These are phyloP conservation scores for Verbascum thapsus DNA, from an alignment of 257 asterid genomes.

Conservation along the genomic window DNA sequence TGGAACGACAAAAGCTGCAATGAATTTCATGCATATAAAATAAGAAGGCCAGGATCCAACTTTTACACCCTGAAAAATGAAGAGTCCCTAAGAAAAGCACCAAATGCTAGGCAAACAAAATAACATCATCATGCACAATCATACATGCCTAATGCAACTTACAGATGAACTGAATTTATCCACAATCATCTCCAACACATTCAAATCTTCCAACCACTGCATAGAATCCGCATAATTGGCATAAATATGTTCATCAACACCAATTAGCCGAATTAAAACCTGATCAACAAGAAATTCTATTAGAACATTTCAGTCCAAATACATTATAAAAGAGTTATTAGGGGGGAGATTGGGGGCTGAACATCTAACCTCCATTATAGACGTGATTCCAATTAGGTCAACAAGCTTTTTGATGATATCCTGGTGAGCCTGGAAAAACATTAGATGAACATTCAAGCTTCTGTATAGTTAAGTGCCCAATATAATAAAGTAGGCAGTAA, in stretches of 20 bases:
- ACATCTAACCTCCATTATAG: slow-evolving; percentile 82
- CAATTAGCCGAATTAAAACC: slow-evolving; percentile 82
- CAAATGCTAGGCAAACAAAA: slow-evolving; percentile 15
- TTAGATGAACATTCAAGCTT: slow-evolving; percentile 22
- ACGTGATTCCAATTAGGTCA: slow-evolving; percentile 79
- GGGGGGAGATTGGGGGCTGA: slow-evolving; percentile 12
- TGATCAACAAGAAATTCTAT: slow-evolving; percentile 41
- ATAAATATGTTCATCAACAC: slow-evolving; percentile 80
- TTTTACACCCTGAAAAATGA: slow-evolving; percentile 8
- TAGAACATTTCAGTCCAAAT: slow-evolving; percentile 22
- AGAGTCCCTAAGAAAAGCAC: neutral
- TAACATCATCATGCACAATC: neutral
- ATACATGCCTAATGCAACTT: slow-evolving; percentile 47
- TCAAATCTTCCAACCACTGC: slow-evolving; percentile 83
- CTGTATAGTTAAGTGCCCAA: slow-evolving; percentile 11
- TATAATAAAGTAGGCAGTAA: slow-evolving; percentile 7
- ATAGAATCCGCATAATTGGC: slow-evolving; percentile 62
- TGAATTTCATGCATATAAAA: neutral
- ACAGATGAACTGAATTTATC: slow-evolving; percentile 93
- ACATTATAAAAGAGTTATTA: slow-evolving; percentile 13
- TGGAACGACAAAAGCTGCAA: slow-evolving; percentile 30
- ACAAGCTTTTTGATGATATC: slow-evolving; percentile 63
- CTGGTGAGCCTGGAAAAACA: slow-evolving; percentile 65
- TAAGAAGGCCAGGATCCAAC: slow-evolving; percentile 1
- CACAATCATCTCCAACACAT: slow-evolving; percentile 83